Percentiles rank a stretch among this genome's conserved stretches.
Evolutionary conservation across 768 basidiomycete species (phyloP).

Genomic region (Xerocomus potaroensis): DNA sequence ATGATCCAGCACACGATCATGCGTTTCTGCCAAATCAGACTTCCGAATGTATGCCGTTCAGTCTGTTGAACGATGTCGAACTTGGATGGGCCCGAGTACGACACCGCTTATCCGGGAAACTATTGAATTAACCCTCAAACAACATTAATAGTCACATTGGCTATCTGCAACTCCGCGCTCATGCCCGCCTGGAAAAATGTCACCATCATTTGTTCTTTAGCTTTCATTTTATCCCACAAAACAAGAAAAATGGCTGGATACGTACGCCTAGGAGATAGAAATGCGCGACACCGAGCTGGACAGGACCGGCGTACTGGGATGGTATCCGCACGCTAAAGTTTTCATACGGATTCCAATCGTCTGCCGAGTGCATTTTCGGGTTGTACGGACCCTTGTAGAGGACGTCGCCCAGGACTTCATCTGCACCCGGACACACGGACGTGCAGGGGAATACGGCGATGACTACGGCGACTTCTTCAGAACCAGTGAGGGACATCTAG

Average conservation of each 20-base stretch:
- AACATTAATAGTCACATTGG: too few relatives aligned
- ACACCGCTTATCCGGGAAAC: too few relatives aligned
- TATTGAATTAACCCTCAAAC: too few relatives aligned
- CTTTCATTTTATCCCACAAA: too few relatives aligned
- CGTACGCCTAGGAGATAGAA: conserved; percentile 9
- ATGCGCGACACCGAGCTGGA: conserved; percentile 2
- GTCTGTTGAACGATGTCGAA: too few relatives aligned
- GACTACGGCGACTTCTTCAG: conserved; percentile 4
- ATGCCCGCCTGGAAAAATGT: background rate
- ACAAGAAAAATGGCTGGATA: too few relatives aligned
- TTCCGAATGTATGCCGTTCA: too few relatives aligned
- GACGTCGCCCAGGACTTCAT: conserved; percentile 1
- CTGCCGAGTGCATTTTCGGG: background rate
- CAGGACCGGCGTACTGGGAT: background rate
- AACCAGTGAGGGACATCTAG: conserved; percentile 1
- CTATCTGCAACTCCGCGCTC: too few relatives aligned
- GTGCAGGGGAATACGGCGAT: conserved; percentile 2
- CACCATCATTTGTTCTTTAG: too few relatives aligned
- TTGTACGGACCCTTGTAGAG: conserved; percentile 10
- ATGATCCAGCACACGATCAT: too few relatives aligned
- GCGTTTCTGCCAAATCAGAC: too few relatives aligned
- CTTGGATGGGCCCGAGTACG: too few relatives aligned
- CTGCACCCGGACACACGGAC: background rate
- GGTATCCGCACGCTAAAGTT: conserved; percentile 10
- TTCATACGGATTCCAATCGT: background rate